Evolutionary conservation across 352 stramenopile genomes (phyloP).

Genomic region (Globisporangium perplexum): DNA sequence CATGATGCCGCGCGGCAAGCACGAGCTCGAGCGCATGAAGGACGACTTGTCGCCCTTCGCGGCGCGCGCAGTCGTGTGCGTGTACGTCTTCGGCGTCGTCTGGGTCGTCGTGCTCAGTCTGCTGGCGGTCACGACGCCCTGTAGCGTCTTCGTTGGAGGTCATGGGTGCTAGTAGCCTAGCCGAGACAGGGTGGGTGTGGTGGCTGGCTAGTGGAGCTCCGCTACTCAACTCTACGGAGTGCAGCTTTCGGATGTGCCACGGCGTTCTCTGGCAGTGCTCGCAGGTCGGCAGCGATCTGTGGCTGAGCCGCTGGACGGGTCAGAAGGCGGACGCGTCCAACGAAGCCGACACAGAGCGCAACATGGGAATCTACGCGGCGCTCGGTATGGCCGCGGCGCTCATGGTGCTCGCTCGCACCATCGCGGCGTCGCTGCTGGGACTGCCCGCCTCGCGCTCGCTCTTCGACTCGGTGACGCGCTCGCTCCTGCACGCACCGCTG

Average conservation of each 20-base stretch:
- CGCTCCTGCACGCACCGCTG: slow-evolving; percentile 77
- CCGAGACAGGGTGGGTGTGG: no score
- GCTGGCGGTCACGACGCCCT: slow-evolving; percentile 57
- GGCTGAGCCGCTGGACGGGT: slow-evolving; percentile 20
- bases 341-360: slow-evolving; percentile 3
- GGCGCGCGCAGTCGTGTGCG: slow-evolving; percentile 22
- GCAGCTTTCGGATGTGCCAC: no score
- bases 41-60: slow-evolving; percentile 37
- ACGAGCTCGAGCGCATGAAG: slow-evolving; percentile 45
- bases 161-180: slow-evolving; percentile 54
- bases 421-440: slow-evolving; percentile 17
- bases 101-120: slow-evolving; percentile 64
- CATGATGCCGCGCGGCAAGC: slow-evolving; percentile 46
- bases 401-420: slow-evolving; percentile 20
- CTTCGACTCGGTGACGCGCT: slow-evolving; percentile 69
- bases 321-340: background rate
- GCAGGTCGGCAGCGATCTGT: slow-evolving; percentile 17
- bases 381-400: slow-evolving; percentile 14
- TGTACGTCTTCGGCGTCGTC: slow-evolving; percentile 56
- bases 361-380: slow-evolving; percentile 20
- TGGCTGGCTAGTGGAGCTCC: no score
- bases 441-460: slow-evolving; percentile 31
- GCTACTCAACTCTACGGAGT: no score
- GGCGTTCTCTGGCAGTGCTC: slow-evolving; percentile 21
- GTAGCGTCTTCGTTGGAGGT: slow-evolving; percentile 58